Percentiles rank a stretch among this genome's conserved stretches.
Evolutionary conservation across 1,284 basidiomycete species (phyloP).

Genomic region (Leccinum subatratum): DNA sequence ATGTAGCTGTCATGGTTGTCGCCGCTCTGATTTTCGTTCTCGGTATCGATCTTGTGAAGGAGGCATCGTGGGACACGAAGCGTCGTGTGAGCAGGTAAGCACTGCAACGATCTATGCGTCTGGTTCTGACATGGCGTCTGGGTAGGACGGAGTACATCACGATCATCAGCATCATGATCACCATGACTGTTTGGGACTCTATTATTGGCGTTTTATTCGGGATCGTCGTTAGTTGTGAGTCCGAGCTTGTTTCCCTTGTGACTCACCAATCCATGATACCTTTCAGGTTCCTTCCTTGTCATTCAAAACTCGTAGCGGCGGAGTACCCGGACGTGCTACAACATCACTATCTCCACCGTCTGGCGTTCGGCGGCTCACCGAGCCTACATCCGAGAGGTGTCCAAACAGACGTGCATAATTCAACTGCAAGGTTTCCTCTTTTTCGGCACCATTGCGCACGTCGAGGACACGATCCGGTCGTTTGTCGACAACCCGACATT

Average conservation of each 20-base stretch:
- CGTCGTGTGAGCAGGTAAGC: constrained; percentile 76
- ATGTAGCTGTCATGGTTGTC: constrained; percentile 81
- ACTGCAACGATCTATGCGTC: constrained; percentile 19
- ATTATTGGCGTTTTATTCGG: constrained; percentile 92
- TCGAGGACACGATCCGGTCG: constrained; percentile 78
- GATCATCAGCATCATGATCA: constrained; percentile 79
- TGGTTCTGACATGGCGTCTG: constrained; percentile 7
- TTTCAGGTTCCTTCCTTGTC: constrained; percentile 87
- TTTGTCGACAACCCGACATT: constrained; percentile 75
- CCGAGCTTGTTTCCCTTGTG: background rate
- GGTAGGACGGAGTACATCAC: constrained; percentile 70
- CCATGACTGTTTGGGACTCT: constrained; percentile 94
- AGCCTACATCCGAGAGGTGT: constrained; percentile 85
- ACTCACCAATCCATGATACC: constrained; percentile 10
- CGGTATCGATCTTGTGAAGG: constrained; percentile 91
- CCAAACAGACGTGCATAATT: constrained; percentile 86
- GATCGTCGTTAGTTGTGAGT: constrained; percentile 82
- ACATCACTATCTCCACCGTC: constrained; percentile 84
- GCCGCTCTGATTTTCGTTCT: constrained; percentile 92
- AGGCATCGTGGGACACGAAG: constrained; percentile 94
- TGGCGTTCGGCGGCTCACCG: constrained; percentile 70
- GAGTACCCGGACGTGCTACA: constrained; percentile 79
- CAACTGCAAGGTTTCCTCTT: constrained; percentile 92
- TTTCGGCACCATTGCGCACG: constrained; percentile 90
- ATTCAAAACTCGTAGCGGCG: constrained; percentile 54